Evolutionary conservation across 192 early-diverging fungal species (phyloP), one percentile per base, ranked within the genome.

Genomic region (Entomortierella beljakovae): DNA sequence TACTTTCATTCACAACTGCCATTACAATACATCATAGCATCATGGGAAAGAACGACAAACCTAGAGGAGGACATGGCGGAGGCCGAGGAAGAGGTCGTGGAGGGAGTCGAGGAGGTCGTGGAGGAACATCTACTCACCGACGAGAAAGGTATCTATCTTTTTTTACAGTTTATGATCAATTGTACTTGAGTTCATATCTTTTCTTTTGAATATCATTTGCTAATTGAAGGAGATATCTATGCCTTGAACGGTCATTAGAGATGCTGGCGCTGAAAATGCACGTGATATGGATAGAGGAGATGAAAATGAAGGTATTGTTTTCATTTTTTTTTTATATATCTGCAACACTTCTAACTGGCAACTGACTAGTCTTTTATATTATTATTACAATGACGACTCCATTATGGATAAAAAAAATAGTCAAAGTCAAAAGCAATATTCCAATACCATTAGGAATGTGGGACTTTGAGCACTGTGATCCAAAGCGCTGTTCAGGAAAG

Each of bases 401-500:
- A 4, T 15, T 20, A 3, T 46, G 43, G 43, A 46, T 15, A 11
- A 46, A 50, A 72, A 70, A 81, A 33, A 18, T 37, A 37, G 55
- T 63, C 57, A 72, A 31, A 64, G 55, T 63, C 57, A 72, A 31
- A 64, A 81, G 70, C 54, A 75, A 52, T 46, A 88, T 90, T 61
- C 88, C 88, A 8, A 88, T 94, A 76, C 90, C 92, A 16, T 80
- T 94, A 16, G 90, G 85, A 54, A 93, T 94, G 92, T 94, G 93
- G 88, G 98, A 99, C 82, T 99, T 99, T 87, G 94, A 94, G 61
- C 98, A 99, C 79, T 99, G 97, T 84, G 98, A 99, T 80, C 98
- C 98, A 1, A 97, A 98, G 82, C 90, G 97, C 20, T 98, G 97
- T 82, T 97, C 95, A 3, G 97, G 98, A 56, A 91, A 93, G 51